Conservation (phyloP, 75 land plant species). For the Picea glauca region DNA sequence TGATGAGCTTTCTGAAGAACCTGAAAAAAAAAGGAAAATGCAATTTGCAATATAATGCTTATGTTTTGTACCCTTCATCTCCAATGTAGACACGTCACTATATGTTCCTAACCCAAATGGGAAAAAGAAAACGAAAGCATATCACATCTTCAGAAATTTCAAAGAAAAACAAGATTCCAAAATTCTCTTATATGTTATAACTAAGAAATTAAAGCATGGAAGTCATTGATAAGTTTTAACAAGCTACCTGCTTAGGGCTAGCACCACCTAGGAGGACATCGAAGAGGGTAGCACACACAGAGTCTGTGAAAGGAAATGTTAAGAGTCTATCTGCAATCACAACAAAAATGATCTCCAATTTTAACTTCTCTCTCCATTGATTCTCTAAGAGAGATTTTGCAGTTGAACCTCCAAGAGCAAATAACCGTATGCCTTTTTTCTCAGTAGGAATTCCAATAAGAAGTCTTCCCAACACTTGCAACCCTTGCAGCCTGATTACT, state of each 20-base stretch:
- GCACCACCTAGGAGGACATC: conserved; percentile 98
- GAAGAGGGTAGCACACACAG: conserved; percentile 74
- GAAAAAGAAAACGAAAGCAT: not conserved
- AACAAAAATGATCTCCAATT: conserved; percentile 41
- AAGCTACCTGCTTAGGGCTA: conserved; percentile 89
- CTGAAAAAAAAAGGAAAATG: conserved; percentile 19
- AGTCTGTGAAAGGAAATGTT: conserved; percentile 72
- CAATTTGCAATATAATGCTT: not conserved
- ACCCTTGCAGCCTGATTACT: conserved; percentile 73
- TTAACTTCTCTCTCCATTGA: conserved; percentile 32
- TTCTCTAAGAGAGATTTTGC: conserved; percentile 44
- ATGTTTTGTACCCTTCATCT: not conserved
- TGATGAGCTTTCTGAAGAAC: conserved; percentile 56
- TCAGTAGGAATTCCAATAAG: conserved; percentile 75
- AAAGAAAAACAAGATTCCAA: not conserved
- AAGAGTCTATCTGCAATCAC: conserved; percentile 70
- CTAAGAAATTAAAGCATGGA: not conserved
- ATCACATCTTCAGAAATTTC: not conserved
- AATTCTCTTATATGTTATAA: not conserved
- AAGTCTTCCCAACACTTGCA: conserved; percentile 80
- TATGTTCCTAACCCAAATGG: not conserved
- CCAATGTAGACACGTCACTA: not conserved
- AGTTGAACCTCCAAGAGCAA: conserved; percentile 51
- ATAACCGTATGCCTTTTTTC: conserved; percentile 64
- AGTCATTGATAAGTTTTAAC: not conserved